Percentiles rank a stretch among this genome's conserved stretches.
Conservation (phyloP, 164 flowering plant genomes). For the Warburgia ugandensis region DNA sequence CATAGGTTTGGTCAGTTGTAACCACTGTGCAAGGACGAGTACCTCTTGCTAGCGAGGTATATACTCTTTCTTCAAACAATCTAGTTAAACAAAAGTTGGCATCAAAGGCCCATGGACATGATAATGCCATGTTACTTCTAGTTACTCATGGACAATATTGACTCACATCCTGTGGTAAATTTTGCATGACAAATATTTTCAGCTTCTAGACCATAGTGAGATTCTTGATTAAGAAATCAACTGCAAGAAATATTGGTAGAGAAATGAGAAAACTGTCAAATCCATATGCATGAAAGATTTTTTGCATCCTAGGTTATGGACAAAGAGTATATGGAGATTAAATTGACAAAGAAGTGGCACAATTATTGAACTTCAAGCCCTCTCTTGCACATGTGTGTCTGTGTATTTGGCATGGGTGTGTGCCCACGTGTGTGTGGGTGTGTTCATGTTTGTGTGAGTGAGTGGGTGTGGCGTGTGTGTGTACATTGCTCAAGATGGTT, state of each 20-base stretch:
- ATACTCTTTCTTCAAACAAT: neutral
- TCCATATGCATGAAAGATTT: too few relatives aligned
- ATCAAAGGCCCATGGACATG: neutral
- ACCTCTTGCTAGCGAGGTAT: slow-evolving; percentile 97
- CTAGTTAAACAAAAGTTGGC: too few relatives aligned
- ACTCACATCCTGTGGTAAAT: slow-evolving; percentile 51
- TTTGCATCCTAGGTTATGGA: too few relatives aligned
- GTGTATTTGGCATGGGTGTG: too few relatives aligned
- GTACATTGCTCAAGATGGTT: too few relatives aligned
- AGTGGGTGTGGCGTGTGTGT: too few relatives aligned
- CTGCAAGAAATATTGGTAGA: neutral
- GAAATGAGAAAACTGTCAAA: neutral
- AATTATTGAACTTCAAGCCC: too few relatives aligned
- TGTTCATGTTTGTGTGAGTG: too few relatives aligned
- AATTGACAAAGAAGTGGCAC: too few relatives aligned
- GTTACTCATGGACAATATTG: slow-evolving; percentile 65
- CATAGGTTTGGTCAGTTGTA: slow-evolving; percentile 88
- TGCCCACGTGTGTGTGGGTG: too few relatives aligned
- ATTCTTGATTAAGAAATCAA: neutral
- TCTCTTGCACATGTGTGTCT: too few relatives aligned
- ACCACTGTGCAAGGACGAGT: slow-evolving; percentile 88
- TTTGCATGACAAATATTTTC: neutral
- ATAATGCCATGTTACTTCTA: neutral
- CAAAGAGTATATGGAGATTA: too few relatives aligned
- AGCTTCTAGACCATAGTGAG: neutral